Percentiles rank a stretch among this genome's conserved stretches.
phyloP scores from a whole-genome alignment of 805 yeast species.

The Wickerhamiella siamensis region DNA sequence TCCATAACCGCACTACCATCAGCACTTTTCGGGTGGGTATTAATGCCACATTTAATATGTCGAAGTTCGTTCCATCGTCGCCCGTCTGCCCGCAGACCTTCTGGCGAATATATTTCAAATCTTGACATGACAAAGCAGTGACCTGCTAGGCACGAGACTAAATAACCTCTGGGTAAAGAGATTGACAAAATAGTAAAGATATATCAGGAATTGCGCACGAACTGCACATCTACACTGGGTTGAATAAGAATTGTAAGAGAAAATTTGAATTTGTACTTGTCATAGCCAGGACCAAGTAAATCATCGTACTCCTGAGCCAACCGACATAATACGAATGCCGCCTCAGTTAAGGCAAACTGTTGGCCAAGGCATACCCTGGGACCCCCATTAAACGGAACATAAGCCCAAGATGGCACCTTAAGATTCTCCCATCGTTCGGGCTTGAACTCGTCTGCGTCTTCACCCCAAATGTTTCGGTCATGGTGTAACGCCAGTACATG shows the following conservation, averaged over 20 bases:
- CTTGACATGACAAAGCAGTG: conserved; percentile 10
- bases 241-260: neutral
- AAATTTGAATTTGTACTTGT: neutral
- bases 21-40: conserved; percentile 67
- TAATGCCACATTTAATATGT: conserved; percentile 61
- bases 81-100: conserved; percentile 83
- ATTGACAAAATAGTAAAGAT: too few species aligned
- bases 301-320: conserved; percentile 21
- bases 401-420: conserved; percentile 24
- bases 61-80: conserved; percentile 91
- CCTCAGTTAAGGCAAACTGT: conserved; percentile 36
- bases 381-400: conserved; percentile 35
- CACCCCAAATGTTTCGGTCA: conserved; percentile 25
- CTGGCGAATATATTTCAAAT: conserved; percentile 79
- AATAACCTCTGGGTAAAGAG: too few species aligned
- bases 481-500: conserved; percentile 28
- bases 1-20: conserved; percentile 90
- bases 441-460: conserved; percentile 26
- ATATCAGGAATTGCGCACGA: too few species aligned
- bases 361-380: conserved; percentile 36
- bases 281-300: neutral
- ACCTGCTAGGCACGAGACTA: too few species aligned
- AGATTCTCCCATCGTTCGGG: conserved; percentile 30
- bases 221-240: neutral
- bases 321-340: conserved; percentile 30